These are phyloP conservation scores for Brassica cretica DNA, from an alignment of 345 rosid species.

Conservation along the genomic window DNA sequence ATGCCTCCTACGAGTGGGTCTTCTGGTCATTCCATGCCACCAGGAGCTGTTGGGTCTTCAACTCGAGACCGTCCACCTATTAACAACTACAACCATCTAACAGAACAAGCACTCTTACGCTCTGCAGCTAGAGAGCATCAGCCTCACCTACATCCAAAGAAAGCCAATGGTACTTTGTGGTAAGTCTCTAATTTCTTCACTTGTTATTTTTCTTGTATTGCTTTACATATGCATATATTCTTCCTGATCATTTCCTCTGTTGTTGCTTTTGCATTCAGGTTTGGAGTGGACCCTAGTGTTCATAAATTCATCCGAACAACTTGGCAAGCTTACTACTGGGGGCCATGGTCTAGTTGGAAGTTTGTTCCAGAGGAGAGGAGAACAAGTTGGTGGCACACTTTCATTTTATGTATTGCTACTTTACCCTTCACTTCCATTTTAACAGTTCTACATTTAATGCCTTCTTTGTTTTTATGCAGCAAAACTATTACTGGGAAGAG, in stretches of 20 bases:
- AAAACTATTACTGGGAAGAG: not conserved
- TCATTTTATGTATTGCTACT: too few relatives aligned
- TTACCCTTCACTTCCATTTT: too few relatives aligned
- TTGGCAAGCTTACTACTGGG: not conserved
- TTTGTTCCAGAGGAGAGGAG: too few relatives aligned
- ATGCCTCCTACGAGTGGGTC: not conserved
- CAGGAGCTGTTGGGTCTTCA: too few relatives aligned
- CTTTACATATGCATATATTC: not conserved
- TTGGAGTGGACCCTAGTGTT: not conserved
- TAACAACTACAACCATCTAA: too few relatives aligned
- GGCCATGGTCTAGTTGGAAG: too few relatives aligned
- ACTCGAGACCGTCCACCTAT: too few relatives aligned
- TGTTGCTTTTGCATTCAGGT: not conserved
- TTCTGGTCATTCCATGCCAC: too few relatives aligned
- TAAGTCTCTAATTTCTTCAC: not conserved
- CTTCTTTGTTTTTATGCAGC: not conserved
- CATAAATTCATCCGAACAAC: not conserved
- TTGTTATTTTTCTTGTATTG: not conserved
- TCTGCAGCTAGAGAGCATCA: too few relatives aligned
- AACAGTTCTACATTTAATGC: not conserved
- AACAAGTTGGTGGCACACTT: too few relatives aligned
- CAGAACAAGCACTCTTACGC: too few relatives aligned
- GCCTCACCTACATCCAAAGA: too few relatives aligned
- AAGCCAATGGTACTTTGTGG: not conserved
- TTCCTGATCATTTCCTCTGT: not conserved